phyloP scores from a whole-genome alignment of 192 early-diverging fungal species.

The Rhizophagus prolifer region DNA sequence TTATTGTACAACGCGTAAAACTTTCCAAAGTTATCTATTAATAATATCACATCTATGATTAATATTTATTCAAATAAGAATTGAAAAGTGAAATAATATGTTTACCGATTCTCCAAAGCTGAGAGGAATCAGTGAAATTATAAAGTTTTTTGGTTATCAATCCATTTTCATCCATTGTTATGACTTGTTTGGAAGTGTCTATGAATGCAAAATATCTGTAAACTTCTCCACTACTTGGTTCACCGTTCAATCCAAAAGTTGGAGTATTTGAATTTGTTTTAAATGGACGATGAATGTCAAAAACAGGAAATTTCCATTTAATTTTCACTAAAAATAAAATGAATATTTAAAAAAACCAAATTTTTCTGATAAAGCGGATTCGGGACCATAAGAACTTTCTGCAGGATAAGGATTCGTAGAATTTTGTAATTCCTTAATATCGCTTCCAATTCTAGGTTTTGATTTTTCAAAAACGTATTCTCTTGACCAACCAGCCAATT shows the following conservation, averaged over 20 bases:
- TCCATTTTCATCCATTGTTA: neutral
- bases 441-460: neutral
- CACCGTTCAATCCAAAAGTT: neutral
- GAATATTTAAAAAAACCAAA: slow-evolving; percentile 2
- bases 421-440: neutral
- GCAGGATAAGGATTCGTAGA: neutral
- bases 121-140: slow-evolving; percentile 1
- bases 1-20: slow-evolving; percentile 7
- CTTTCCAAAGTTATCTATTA: neutral
- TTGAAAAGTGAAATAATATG: neutral
- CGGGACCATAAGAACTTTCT: neutral
- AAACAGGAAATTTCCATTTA: neutral
- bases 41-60: neutral
- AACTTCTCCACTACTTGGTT: neutral
- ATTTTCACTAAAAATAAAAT: neutral
- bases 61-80: too few relatives aligned
- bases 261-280: neutral
- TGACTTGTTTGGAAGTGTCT: neutral
- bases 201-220: slow-evolving; percentile 18
- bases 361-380: neutral
- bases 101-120: slow-evolving; percentile 15
- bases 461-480: neutral
- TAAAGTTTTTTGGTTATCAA: neutral
- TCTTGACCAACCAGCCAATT: slow-evolving; percentile 6
- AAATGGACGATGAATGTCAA: neutral